Evolutionary conservation across 139 green algal genomes (phyloP), one percentile per base, ranked within the genome.

Genomic region (Spirogloea muscicola): DNA sequence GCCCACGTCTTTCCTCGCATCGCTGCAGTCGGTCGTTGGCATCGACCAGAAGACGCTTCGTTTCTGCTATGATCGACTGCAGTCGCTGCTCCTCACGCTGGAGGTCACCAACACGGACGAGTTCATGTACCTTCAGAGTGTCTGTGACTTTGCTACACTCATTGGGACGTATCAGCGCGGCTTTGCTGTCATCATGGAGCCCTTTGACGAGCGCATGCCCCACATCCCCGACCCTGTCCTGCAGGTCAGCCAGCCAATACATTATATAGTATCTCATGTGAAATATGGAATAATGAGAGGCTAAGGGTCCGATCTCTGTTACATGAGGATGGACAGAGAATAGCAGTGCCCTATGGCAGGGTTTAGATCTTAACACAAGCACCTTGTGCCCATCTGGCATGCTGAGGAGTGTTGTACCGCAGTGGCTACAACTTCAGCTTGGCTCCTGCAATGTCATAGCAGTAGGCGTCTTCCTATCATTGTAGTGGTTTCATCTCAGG

Each of bases 181-280:
- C 40, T 99, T 99, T 84, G 89, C 92, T 5, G 88, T 99, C 82
- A 98, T 99, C 80, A 93, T 93, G 18, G 95, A 99, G 81, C 95
- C 95, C n/a, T 97, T 89, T 71, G 95, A 99, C 72, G 90, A 96
- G 75, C 82, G 95, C 16, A 86, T 95, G 85, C 92, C 93, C 5
- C 83, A 89, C 70, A 88, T 98, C 33, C 89, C 89, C 1, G 94
- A 98, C 83, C 94, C 94, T 13, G 91, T 98, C 18, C 85, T 98
- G 48, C 90, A 92, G 84, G 70, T 79, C 18, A 0, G 49, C 1
- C 39, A 10, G 39, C 1, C 1, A 1, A 21, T 21, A 21, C n/a
- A n/a, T n/a, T n/a, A n/a, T n/a, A n/a, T n/a, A n/a, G n/a, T n/a
- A n/a, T n/a, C n/a, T n/a, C n/a, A n/a, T n/a, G n/a, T n/a, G n/a